These are phyloP conservation scores for Thielaviopsis punctulata DNA, from an alignment of 2,329 filamentous ascomycete species.

Conservation along the genomic window DNA sequence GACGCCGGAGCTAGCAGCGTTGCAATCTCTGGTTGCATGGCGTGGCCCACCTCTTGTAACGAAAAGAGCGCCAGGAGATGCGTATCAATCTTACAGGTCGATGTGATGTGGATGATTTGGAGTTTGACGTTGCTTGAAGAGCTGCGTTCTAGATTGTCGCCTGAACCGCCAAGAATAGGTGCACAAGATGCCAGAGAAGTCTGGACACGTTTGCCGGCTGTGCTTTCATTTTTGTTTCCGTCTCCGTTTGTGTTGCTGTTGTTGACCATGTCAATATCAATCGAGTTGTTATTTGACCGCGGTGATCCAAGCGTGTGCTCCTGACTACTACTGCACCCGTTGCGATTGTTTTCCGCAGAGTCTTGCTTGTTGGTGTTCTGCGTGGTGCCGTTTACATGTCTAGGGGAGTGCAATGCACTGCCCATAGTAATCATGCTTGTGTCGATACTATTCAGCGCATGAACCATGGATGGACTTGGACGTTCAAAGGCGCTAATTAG, in stretches of 20 bases:
- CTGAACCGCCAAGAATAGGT: background rate
- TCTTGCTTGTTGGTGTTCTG: background rate
- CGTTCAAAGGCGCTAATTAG: constrained; percentile 7
- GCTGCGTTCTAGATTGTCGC: background rate
- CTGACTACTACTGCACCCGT: background rate
- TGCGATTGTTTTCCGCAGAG: background rate
- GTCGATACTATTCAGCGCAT: constrained; percentile 4
- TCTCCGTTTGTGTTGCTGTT: background rate
- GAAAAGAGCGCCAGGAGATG: constrained; percentile 6
- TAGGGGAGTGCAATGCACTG: background rate
- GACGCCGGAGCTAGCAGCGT: constrained; percentile 2
- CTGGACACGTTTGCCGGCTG: background rate
- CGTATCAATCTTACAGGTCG: constrained; percentile 9
- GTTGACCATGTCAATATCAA: background rate
- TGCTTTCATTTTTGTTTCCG: background rate
- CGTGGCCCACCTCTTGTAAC: constrained; percentile 1
- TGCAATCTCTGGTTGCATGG: constrained; percentile 8
- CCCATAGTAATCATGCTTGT: background rate
- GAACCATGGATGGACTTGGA: constrained; percentile 6
- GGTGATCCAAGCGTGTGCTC: background rate
- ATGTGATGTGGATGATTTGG: constrained; percentile 1
- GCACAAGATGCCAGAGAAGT: background rate
- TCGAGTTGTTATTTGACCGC: background rate
- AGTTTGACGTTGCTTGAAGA: constrained; percentile 2
- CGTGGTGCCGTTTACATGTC: background rate